Base-by-base conservation (phyloP, 2,329 filamentous ascomycete genomes). In the Fusarium chuoi region DNA sequence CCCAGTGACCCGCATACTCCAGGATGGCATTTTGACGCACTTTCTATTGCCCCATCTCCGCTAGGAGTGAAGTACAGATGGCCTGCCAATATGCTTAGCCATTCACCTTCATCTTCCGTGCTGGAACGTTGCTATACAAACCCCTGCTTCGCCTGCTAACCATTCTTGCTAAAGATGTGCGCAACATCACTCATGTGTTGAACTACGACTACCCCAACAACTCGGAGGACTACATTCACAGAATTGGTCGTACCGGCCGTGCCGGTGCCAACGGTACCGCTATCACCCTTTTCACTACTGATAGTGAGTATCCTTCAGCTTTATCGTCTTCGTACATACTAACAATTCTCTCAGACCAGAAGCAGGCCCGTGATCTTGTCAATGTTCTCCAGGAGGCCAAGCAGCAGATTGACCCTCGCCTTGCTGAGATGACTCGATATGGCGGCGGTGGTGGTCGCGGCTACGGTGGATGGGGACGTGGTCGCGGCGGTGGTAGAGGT, bases 181-280 rank as follows among this genome's bases (percentile, higher is more conserved):
- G 95, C 88, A 97, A 99, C 90, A 99, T 99, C 88, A 98, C 96
- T 87, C 96, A 99, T 88, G 96, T 99, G 87, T 90, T 99, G 87
- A 98, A 98, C 92, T 98, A 98, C 94, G 96, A 98, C 85, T 98
- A 98, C 86, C 96, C 96, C 84, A 98, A 98, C 89, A 98, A 98
- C 86, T 91, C 96, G 81, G 96, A 99, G 87, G 96, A 98, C 82
- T 98, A 98, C 81, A 97, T 98, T 78, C 96, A 98, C 83, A 93
- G 96, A 84, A 96, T 96, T 84, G 96, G 96, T 80, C 93, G 96
- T 87, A 98, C 96, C 79, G 96, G 96, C 80, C 94, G 96, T 88
- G 96, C 96, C 82, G 96, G 96, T 87, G 92, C 93, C 81, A 94
- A 92, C 76, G 96, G 96, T 87, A 98, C 95, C 80, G 96, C 96